Conservation (phyloP, 345 rosid species). For the Clausena lansium region DNA sequence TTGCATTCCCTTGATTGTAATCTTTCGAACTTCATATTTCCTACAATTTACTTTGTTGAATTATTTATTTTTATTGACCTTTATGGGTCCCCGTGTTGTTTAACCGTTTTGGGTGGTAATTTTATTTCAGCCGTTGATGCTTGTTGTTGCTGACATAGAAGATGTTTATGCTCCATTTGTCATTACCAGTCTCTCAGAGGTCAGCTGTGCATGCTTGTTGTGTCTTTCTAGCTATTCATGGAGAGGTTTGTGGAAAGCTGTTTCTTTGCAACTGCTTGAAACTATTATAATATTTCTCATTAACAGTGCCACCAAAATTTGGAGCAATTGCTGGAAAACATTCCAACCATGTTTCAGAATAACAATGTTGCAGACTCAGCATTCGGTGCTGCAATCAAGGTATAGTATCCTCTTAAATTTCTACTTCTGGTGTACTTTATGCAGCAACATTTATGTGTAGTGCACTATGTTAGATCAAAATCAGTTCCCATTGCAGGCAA, state of each 20-base stretch:
- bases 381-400: constrained; percentile 96
- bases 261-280: not conserved
- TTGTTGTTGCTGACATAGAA: constrained; percentile 87
- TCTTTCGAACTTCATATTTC: not conserved
- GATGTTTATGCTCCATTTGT: constrained; percentile 96
- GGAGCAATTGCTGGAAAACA: constrained; percentile 85
- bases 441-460: not conserved
- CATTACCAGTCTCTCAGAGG: constrained; percentile 85
- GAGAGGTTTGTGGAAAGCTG: not conserved
- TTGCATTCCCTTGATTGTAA: not conserved
- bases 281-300: not conserved
- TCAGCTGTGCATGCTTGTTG: constrained; percentile 24
- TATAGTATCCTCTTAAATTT: constrained; percentile 23
- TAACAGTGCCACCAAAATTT: constrained; percentile 82
- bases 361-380: constrained; percentile 85
- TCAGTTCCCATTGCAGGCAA: not conserved
- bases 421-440: not conserved
- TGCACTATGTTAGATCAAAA: not conserved
- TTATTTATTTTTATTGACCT: not conserved
- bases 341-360: constrained; percentile 87
- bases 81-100: not conserved
- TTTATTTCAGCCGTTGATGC: constrained; percentile 68
- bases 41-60: not conserved
- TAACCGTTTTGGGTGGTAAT: not conserved
- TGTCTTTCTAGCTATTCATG: not conserved